A percentile compares a stretch with the other conserved stretches of the same genome.
Conservation (phyloP, 345 rosid species). For the Iberis pinnata region DNA sequence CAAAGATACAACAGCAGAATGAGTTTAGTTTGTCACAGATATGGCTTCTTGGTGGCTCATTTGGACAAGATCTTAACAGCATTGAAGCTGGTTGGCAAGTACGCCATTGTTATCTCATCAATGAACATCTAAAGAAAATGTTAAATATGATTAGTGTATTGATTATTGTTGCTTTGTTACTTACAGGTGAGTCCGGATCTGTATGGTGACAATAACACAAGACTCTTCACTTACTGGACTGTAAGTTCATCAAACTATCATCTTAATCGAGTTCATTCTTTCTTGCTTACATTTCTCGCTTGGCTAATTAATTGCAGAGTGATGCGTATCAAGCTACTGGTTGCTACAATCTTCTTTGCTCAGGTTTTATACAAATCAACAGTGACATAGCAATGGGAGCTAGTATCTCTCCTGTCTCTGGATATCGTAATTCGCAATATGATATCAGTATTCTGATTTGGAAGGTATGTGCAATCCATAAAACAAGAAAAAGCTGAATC, state of each 20-base stretch:
- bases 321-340: conserved; percentile 99
- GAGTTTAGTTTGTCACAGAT: conserved; percentile 98
- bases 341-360: conserved; percentile 94
- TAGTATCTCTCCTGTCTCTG: conserved; percentile 90
- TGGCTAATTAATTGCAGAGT: conserved; percentile 44
- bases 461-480: conserved; percentile 52
- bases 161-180: conserved; percentile 4
- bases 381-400: conserved; percentile 96
- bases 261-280: not conserved
- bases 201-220: conserved; percentile 96
- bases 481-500: not conserved
- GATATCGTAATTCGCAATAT: conserved; percentile 74
- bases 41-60: conserved; percentile 94
- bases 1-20: conserved; percentile 83
- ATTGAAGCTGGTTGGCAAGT: conserved; percentile 99
- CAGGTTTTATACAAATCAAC: conserved; percentile 92
- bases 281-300: not conserved
- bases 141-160: conserved; percentile 6
- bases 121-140: too few relatives aligned
- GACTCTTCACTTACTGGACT: conserved; percentile 99
- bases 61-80: conserved; percentile 96
- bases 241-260: conserved; percentile 41
- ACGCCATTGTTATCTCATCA: conserved; percentile 2
- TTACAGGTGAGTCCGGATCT: conserved; percentile 62
- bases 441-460: conserved; percentile 93